Evolutionary conservation across 2,329 filamentous ascomycete species (phyloP), one percentile per base, ranked within the genome.

Genomic region (Thelonectria blattea): DNA sequence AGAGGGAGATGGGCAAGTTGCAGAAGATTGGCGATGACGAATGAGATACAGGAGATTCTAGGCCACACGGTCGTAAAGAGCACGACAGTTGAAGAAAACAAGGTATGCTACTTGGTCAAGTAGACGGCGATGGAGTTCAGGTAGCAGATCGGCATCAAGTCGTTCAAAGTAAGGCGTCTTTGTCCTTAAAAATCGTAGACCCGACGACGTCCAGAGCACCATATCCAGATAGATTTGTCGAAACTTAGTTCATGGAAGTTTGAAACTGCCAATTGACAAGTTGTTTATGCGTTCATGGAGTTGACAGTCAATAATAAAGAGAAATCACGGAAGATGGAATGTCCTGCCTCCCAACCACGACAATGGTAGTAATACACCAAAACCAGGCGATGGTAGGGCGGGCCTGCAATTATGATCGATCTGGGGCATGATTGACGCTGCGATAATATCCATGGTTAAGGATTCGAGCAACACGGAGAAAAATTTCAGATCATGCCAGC

Each of bases 1-100:
- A 96, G 85, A 85, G 93, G 62, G 91, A 95, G 58, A 92, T 93
- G 86, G 94, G 93, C 67, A 96, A 96, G 82, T 80, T 99, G 67
- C 92, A 98, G 83, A 98, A 98, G 87, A 86, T 97, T 73, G 92
- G 89, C 14, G 90, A 96, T 27, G 87, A 87, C 55, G 85, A 89
- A 74, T 88, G 79, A 75, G 30, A 30, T 24, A 24, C 22, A 18
- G 52, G 43, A 43, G 50, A 22, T 34, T 30, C n/a, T 43, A 37
- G 57, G 42, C 49, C 50, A 37, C 56, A 54, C 32, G 32, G 47
- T 30, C 27, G n/a, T 7, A 7, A 30, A 30, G 27, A 30, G 27
- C 27, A 30, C 27, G 5, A 30, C 27, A 30, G 27, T 30, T 30
- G 58, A 56, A 58, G n/a, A n/a, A n/a, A 50, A 64, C 58, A 48